phyloP scores from a whole-genome alignment of 2,329 filamentous ascomycete genomes.

The Aspergillus proliferans region DNA sequence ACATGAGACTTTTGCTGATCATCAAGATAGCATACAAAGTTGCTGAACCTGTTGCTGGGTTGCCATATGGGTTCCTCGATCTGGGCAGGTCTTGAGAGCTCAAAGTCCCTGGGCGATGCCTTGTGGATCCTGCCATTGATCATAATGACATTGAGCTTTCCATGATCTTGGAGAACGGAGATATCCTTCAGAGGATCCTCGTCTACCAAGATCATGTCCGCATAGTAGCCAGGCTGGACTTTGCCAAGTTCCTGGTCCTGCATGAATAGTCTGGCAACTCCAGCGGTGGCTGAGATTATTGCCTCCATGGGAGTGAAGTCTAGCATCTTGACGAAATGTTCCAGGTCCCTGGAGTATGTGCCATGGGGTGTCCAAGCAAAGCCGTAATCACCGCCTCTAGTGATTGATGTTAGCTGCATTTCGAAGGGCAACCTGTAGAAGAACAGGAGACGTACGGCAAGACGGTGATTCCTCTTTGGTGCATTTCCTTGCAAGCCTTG shows the following conservation, averaged over 20 bases:
- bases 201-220: conserved; percentile 43
- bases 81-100: neutral
- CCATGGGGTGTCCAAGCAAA: conserved; percentile 47
- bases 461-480: conserved; percentile 36
- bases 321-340: conserved; percentile 42
- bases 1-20: neutral
- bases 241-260: conserved; percentile 31
- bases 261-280: conserved; percentile 40
- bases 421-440: neutral
- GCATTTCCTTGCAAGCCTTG: conserved; percentile 5
- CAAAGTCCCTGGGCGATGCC: conserved; percentile 13
- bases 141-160: conserved; percentile 41
- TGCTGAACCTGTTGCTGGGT: neutral
- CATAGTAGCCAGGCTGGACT: conserved; percentile 38
- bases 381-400: conserved; percentile 36
- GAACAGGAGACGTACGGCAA: conserved; percentile 33
- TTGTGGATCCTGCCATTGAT: conserved; percentile 47
- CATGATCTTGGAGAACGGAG: conserved; percentile 37
- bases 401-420: neutral
- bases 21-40: neutral
- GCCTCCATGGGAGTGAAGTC: conserved; percentile 42
- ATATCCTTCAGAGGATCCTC: conserved; percentile 42
- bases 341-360: conserved; percentile 44
- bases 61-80: neutral
- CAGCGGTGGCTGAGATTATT: conserved; percentile 40